Evolutionary conservation across 345 rosid genomes (phyloP), one percentile per base, ranked within the genome.

Genomic region (Melaleuca quinquenervia): DNA sequence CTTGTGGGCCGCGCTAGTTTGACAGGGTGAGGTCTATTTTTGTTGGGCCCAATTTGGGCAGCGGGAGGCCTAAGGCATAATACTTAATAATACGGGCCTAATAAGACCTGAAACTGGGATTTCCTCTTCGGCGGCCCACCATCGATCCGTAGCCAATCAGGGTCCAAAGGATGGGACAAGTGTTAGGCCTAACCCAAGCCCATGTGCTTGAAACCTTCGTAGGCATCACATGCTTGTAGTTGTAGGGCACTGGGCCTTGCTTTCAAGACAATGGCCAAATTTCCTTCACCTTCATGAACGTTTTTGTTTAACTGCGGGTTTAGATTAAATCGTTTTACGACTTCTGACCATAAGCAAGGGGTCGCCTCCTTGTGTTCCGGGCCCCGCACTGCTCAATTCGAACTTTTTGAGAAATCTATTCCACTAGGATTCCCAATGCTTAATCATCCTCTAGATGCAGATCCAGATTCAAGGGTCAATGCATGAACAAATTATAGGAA

Each of bases 141-240:
- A 70, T 70, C 0, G 1, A 12, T 32, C 7, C 0, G 0, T 1
- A 70, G 24, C 78, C 45, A 16, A 70, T 16, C 13, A 58, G 0
- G 70, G 18, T 8, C 24, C 20, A 8, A 7, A 32, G 3, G 45
- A 12, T 32, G 21, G 32, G 1, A 8, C 41, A 64, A 11, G 9
- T 8, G 1, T 15, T 29, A 32, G 13, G 21, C 45, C 78, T 45
- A 70, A 5, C 78, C 24, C 24, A 32, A 10, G 12, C 24, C 13
- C 48, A 32, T 32, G 3, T 16, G 21, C 78, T 16, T 32, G 78
- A 70, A 18, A 24, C 3, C 18, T 11, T 10, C 78, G 1, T 3
- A 36, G 44, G 13, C 45, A 18, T 70, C 48, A 2, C 78, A 8
- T 32, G 48, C 76, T 32, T 1, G 0, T 70, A 12, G 6, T 18